Evolutionary conservation across 2,329 filamentous ascomycete genomes (phyloP), one percentile per base, ranked within the genome.

Genomic region (Cyphellophora europaea): DNA sequence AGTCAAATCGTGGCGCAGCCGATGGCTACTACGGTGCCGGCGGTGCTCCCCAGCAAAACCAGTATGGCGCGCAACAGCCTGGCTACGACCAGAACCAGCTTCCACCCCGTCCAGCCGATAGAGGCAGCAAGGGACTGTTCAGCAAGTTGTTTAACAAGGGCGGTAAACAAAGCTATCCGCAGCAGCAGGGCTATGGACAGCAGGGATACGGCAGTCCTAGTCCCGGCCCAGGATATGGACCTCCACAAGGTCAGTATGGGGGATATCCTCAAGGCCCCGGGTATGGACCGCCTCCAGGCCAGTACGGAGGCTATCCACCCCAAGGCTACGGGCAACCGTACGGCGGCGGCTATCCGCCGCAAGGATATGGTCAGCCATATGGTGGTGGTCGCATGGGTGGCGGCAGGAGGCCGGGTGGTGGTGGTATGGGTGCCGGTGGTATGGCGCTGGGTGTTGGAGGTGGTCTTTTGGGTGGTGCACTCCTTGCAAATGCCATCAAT

Each of bases 381-480:
- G 45, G 11, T 31, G 50, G 33, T 35, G 51, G 50, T 44, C 54
- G 46, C 40, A 56, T 44, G 48, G 47, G 28, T 48, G 49, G 30
- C 19, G 16, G 14, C 11, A 19, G 17, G 12, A 35, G 25, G 36
- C 30, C 45, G 29, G 55, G 61, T 15, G 62, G 65, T 18, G 63
- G 67, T 4, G 65, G 89, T 61, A 83, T 84, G n/a, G 69, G 73
- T 40, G 74, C 70, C 8, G 85, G 83, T 31, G 85, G 79, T 33
- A 76, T 79, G 6, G 83, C 83, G 14, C 63, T 93, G 28, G 87
- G 87, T 62, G 58, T 84, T 3, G 87, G 86, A 47, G 87, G 81
- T 44, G 87, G 87, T 57, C 53, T 94, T 53, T 50, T 94, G 1
- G 88, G 86, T 48, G 87, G 87, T 36, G 72, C 76, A 42, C 43